Conservation (phyloP, 495 filamentous ascomycete species). For the Coniosporium apollinis region DNA sequence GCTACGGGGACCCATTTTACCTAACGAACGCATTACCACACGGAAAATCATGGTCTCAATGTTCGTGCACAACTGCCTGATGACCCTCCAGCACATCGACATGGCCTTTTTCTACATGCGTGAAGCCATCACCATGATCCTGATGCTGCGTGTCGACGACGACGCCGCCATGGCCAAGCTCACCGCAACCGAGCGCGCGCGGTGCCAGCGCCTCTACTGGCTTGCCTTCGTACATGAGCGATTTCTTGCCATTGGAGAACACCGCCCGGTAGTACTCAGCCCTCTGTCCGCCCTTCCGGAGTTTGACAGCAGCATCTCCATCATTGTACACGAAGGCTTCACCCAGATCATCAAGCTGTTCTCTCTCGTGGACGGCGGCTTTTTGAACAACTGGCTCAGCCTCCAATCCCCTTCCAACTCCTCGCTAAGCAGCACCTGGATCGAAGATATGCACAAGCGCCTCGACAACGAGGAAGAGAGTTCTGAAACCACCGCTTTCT, state of each 20-base stretch:
- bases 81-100: conserved; percentile 21
- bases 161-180: conserved; percentile 34
- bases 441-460: conserved; percentile 15
- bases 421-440: conserved; percentile 6
- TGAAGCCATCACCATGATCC: conserved; percentile 41
- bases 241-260: conserved; percentile 13
- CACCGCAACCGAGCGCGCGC: conserved; percentile 30
- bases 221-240: conserved; percentile 35
- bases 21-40: conserved; percentile 4
- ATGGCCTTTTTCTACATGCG: conserved; percentile 47
- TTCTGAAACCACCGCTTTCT: conserved; percentile 1
- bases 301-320: conserved; percentile 8
- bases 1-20: neutral
- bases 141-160: conserved; percentile 42
- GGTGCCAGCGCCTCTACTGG: conserved; percentile 45
- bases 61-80: conserved; percentile 15
- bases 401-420: neutral
- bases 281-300: conserved; percentile 10
- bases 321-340: conserved; percentile 11
- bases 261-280: conserved; percentile 7
- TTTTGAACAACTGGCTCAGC: conserved; percentile 12
- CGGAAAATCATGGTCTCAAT: conserved; percentile 8
- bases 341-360: conserved; percentile 15
- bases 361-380: conserved; percentile 11
- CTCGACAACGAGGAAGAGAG: conserved; percentile 13